Conservation (phyloP, 345 rosid genomes). For the Ceriops decandra region DNA sequence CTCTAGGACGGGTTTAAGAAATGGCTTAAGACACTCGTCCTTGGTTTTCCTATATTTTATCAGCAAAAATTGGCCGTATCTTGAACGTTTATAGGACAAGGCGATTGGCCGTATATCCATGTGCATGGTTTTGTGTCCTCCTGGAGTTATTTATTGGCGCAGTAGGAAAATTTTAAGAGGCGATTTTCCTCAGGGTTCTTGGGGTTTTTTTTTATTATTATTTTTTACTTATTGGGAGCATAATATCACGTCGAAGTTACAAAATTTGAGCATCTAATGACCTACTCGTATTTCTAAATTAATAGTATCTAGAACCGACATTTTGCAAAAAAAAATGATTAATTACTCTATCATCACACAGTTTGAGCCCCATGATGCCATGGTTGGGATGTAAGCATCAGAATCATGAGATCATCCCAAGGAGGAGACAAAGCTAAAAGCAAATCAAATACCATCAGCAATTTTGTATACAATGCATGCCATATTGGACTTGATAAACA, state of each 20-base stretch:
- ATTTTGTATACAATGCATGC: constrained; percentile 12
- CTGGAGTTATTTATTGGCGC: no score
- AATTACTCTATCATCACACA: constrained; percentile 7
- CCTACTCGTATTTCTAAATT: constrained; percentile 10
- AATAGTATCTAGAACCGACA: neutral
- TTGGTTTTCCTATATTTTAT: no score
- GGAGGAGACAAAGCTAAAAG: constrained; percentile 23
- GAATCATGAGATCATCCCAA: constrained; percentile 16
- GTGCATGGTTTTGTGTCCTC: no score
- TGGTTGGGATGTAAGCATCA: constrained; percentile 36
- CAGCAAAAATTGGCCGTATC: no score
- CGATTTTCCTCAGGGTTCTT: no score
- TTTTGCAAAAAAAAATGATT: constrained; percentile 1
- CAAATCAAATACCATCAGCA: constrained; percentile 22
- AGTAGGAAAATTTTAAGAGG: no score
- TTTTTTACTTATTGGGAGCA: neutral
- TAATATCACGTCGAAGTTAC: neutral
- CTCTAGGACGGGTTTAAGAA: no score
- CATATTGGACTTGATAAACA: neutral
- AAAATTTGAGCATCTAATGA: constrained; percentile 8
- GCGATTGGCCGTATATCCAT: no score
- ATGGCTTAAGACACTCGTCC: no score
- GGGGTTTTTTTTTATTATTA: no score
- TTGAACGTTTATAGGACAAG: no score
- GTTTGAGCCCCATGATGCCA: constrained; percentile 11